Base-by-base conservation (phyloP, 495 filamentous ascomycete genomes). In the Penicillium diatomitis region DNA sequence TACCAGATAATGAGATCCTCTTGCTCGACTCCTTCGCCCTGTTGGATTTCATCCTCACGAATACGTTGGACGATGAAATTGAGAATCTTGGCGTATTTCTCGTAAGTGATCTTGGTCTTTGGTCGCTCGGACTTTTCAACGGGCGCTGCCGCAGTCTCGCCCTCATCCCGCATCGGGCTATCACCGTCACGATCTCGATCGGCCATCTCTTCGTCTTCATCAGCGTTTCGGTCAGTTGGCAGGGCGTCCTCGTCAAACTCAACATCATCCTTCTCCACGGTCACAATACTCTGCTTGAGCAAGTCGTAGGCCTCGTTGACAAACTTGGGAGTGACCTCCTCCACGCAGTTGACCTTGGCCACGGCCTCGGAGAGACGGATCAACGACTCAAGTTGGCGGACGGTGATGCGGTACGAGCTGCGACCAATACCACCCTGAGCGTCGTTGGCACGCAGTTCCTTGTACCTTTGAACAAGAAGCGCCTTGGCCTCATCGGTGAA, bases 221-320 rank as follows among this genome's bases (percentile, higher is more conserved):
- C 58, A 40, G 40, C 48, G 27, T 50, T 48, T 8, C 42, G 47
- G 20, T 12, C 30, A 32, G 41, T 0, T 5, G 41, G 5, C 12
- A 38, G 53, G 8, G 66, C 85, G 4, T 87, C 84, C 30, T 96
- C 91, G 9, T 96, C 90, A 34, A 99, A 86, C 62, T 97, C 92
- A 9, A 99, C 84, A 53, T 99, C 92, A 56, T 99, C 92, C 57
- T 96, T 92, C 65, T 99, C 94, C 11, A 99, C 91, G 10, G 86
- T 90, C 56, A 99, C 95, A 62, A 99, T 97, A 67, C 85, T 90
- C 68, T 95, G 89, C 32, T 88, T 71, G 4, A 99, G 76, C 5
- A 99, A 77, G 44, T 90, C 85, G 60, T 83, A 96, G 3, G 90
- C 92, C 64, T 99, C 92, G 27, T 83, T 77, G 8, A 99, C 92